Base-by-base conservation (phyloP, 2,329 filamentous ascomycete species). In the Trichoderma harzianum region DNA sequence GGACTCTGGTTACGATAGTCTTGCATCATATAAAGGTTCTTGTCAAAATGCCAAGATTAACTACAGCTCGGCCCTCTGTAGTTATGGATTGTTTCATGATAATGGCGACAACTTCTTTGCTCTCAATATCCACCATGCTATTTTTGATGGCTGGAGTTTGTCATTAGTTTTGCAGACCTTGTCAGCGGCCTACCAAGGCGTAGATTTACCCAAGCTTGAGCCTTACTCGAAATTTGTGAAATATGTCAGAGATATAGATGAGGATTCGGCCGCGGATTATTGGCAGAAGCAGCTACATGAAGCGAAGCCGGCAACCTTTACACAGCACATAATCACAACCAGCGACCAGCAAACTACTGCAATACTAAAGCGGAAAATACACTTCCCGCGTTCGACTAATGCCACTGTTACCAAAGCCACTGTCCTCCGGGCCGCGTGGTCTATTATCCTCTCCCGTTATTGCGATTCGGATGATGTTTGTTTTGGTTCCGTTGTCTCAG, bases 401-500 rank as follows among this genome's bases (percentile, higher is more conserved):
- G 34, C 67, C 10, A 21, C 61, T n/a, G 21, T 74, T 28, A 73
- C 73, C 3, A 58, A 72, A 39, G 72, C 75, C 7, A 76, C 73
- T 3, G 58, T 75, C 7, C 32, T 76, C 55, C 71, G 73, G 47
- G 72, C 75, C 28, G 75, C 75, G 7, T 77, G 76, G 76, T 72
- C 74, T 12, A 64, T 74, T 18, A 14, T 74, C 5, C 70, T 76
- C n/a, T 72, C 75, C 11, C 53, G 65, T 2, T 65, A 73, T 61
- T 58, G 73, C 11, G 72, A 64, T 43, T 21, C 26, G 18, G 66
- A 70, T 26, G 73, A 71, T 21, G 66, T 78, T 1, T n/a, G 74
- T 7, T 78, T 77, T 26, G 77, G 76, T 2, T 69, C 72, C 2
- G 69, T 72, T 5, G 69, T 76, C 28, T 75, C 73, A n/a, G 73